These are phyloP conservation scores for Hibiscus tridactylites DNA, from an alignment of 345 rosid species.

Conservation along the genomic window DNA sequence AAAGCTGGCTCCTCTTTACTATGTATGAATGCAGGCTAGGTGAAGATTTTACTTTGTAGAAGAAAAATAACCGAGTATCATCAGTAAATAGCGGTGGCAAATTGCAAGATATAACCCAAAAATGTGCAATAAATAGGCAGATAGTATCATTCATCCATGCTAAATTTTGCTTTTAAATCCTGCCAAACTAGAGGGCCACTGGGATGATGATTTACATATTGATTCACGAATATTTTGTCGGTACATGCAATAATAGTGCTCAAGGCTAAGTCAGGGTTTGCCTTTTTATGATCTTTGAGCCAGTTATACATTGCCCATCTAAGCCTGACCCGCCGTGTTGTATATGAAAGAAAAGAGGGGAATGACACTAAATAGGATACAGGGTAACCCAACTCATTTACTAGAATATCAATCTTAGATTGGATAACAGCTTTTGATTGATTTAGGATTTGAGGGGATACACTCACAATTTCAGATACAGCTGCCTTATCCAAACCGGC, in stretches of 20 bases:
- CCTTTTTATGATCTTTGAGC: slow-evolving; percentile 46
- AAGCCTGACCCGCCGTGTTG: slow-evolving; percentile 39
- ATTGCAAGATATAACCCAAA: not conserved
- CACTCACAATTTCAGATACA: slow-evolving; percentile 41
- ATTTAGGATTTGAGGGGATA: slow-evolving; percentile 58
- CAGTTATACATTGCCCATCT: slow-evolving; percentile 60
- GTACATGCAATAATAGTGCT: slow-evolving; percentile 47
- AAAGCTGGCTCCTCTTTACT: not conserved
- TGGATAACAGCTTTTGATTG: slow-evolving; percentile 40
- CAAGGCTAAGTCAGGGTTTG: slow-evolving; percentile 23
- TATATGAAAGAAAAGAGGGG: slow-evolving; percentile 48
- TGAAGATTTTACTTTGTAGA: not conserved
- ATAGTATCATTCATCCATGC: not conserved
- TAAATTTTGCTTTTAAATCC: slow-evolving; percentile 20
- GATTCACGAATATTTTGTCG: slow-evolving; percentile 26
- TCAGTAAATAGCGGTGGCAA: not conserved
- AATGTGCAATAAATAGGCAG: not conserved
- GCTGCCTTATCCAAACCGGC: slow-evolving; percentile 56
- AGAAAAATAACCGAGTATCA: not conserved
- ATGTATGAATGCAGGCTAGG: not conserved
- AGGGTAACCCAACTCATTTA: slow-evolving; percentile 47
- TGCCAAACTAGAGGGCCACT: slow-evolving; percentile 57
- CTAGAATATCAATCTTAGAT: slow-evolving; percentile 46
- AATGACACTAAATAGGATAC: slow-evolving; percentile 34
- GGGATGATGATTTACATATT: slow-evolving; percentile 45